Conservation (phyloP, 225 moss, liverwort and hornwort species). For the Bryoerythrophyllum caledonicum region DNA sequence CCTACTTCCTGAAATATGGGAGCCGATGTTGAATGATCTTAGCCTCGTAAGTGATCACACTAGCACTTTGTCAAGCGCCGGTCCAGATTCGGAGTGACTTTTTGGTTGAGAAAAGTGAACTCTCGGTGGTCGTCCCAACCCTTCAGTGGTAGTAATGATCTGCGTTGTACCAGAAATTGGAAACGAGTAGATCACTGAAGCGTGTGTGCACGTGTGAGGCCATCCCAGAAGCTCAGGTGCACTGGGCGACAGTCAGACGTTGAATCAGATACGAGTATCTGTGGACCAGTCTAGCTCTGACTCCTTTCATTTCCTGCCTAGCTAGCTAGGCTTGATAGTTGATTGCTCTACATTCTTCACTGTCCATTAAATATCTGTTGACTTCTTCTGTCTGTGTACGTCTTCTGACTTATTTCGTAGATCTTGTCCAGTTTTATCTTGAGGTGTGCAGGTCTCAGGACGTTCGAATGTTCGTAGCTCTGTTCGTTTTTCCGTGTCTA, state of each 20-base stretch:
- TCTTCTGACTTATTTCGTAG: not conserved
- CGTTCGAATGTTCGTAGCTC: not conserved
- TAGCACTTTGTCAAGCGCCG: not conserved
- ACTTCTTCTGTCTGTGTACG: not conserved
- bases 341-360: constrained; percentile 20
- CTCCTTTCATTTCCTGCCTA: not conserved
- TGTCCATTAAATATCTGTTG: not conserved
- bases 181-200: constrained; percentile 31
- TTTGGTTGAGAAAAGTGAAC: too few relatives aligned
- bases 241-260: constrained; percentile 27
- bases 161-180: constrained; percentile 23
- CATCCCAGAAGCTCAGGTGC: constrained; percentile 30
- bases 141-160: constrained; percentile 1
- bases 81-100: not conserved
- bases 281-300: constrained; percentile 24
- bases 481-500: not conserved
- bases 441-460: not conserved
- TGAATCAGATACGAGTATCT: constrained; percentile 25
- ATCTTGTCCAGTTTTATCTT: not conserved
- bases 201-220: constrained; percentile 51
- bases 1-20: not conserved
- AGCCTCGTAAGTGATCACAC: too few relatives aligned
- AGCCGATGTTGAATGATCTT: not conserved
- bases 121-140: constrained; percentile 13
- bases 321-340: constrained; percentile 10